Evolutionary conservation across 805 yeast genomes (phyloP), one percentile per base, ranked within the genome.

Genomic region (Zygosaccharomyces gambellarensis): DNA sequence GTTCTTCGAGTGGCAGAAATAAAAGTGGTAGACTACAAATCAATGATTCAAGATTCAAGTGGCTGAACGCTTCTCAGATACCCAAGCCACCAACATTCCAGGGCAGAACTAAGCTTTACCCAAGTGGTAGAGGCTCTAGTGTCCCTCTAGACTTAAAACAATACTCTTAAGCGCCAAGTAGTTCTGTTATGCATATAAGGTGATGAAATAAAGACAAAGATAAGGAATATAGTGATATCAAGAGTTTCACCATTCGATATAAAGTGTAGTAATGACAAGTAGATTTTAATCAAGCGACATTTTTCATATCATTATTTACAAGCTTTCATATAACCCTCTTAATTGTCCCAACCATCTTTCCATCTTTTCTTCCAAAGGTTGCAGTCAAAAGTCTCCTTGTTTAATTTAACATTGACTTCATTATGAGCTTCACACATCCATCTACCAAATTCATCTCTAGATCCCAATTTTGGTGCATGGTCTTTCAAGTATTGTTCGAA

Each of bases 361-460:
- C 99, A 92, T 63, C 99, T 81, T 60, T 86, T 81, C 64, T 83
- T 83, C 99, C 99, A 94, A 55, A 87, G 75, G 50, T 82, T 74
- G 61, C 98, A 92, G 64, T 92, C 90, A 63, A 94, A 94, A 48
- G 72, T 73, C 5, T 87, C 88, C 68, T 94, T 94, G 1, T 96
- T 95, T 25, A 92, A 65, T 65, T 90, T 90, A 17, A 65, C 73
- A 67, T 94, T 94, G n/a, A 94, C 98, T 32, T 79, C 87, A 62
- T 94, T 94, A 69, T 94, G 99, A 2, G 98, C 98, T 53, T 82
- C 86, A 70, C 98, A 94, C 48, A 94, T 71, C 99, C 99, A 94
- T 57, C 69, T 73, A 0, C 97, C 95, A 59, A 94, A 80, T 47
- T 80, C 85, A 46, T 89, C 96, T 57, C 87, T 88, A 4, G 79